A percentile compares a stretch with the other conserved stretches of the same genome.
These are phyloP conservation scores for Aquilaria agallochum DNA, from an alignment of 441 rosid species.

Conservation along the genomic window DNA sequence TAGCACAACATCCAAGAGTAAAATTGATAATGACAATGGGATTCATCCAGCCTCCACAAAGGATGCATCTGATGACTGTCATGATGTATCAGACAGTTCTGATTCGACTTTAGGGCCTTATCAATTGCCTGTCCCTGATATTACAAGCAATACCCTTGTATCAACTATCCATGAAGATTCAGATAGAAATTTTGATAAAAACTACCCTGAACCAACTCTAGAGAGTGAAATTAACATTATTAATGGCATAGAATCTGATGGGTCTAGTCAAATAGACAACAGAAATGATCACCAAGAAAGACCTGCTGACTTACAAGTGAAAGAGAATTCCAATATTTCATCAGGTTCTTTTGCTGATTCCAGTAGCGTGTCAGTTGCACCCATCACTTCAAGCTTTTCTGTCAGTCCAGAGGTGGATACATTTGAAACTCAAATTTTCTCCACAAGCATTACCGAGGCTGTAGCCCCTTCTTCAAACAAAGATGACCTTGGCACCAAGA, in stretches of 20 bases:
- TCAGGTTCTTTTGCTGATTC: conserved; percentile 29
- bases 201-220: conserved; percentile 22
- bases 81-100: conserved; percentile 30
- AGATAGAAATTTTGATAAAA: conserved; percentile 16
- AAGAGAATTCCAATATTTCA: conserved; percentile 20
- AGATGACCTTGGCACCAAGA: conserved; percentile 34
- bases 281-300: conserved; percentile 24
- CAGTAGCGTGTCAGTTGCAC: conserved; percentile 24
- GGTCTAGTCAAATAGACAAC: conserved; percentile 24
- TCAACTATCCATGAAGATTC: conserved; percentile 19
- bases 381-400: conserved; percentile 24
- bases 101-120: conserved; percentile 28
- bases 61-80: conserved; percentile 20
- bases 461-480: conserved; percentile 20
- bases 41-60: conserved; percentile 21
- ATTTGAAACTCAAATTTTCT: conserved; percentile 27
- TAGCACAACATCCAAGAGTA: conserved; percentile 33
- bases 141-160: conserved; percentile 12
- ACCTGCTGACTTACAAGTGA: conserved; percentile 17
- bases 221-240: conserved; percentile 26
- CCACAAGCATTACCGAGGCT: conserved; percentile 24
- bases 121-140: conserved; percentile 33
- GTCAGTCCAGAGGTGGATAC: conserved; percentile 32
- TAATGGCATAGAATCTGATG: conserved; percentile 21
- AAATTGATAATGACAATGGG: conserved; percentile 22